Evolutionary conservation across 257 asterid species (phyloP).

Genomic region (Eucommia ulmoides): DNA sequence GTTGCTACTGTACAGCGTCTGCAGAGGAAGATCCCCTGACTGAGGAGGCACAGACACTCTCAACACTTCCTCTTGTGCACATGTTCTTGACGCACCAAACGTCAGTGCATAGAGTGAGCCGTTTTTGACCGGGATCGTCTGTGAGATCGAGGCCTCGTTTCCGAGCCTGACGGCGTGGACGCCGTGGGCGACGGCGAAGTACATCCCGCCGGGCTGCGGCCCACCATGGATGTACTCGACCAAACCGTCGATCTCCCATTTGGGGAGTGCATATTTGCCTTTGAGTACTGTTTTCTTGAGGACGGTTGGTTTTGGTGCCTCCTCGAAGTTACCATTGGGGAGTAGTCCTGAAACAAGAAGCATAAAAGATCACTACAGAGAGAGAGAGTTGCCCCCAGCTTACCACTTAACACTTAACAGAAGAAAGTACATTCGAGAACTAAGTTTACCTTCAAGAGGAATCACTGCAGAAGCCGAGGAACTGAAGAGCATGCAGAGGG

Average conservation of each 20-base stretch:
- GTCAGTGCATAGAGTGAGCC: constrained; percentile 81
- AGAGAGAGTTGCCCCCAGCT: too few relatives aligned
- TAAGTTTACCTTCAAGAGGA: too few relatives aligned
- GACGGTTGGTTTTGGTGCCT: constrained; percentile 41
- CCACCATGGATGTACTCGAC: constrained; percentile 91
- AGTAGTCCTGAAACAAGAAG: constrained; percentile 41
- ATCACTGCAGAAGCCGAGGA: too few relatives aligned
- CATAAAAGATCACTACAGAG: too few relatives aligned
- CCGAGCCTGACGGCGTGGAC: constrained; percentile 88
- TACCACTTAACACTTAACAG: too few relatives aligned
- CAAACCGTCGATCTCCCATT: constrained; percentile 66
- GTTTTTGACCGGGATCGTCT: constrained; percentile 41
- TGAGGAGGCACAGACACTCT: constrained; percentile 57
- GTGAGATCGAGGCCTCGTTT: constrained; percentile 75
- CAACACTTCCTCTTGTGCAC: constrained; percentile 81
- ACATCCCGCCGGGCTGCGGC: constrained; percentile 94
- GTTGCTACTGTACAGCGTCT: constrained; percentile 69
- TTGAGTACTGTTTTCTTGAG: constrained; percentile 44
- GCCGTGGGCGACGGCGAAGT: constrained; percentile 72
- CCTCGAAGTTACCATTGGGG: constrained; percentile 78
- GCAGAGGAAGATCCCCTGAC: constrained; percentile 72
- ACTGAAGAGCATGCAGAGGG: too few relatives aligned
- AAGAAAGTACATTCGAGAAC: too few relatives aligned
- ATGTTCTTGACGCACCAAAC: constrained; percentile 77
- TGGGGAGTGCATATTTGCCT: constrained; percentile 53